Conservation (phyloP, 345 rosid species). For the Salix purpurea region DNA sequence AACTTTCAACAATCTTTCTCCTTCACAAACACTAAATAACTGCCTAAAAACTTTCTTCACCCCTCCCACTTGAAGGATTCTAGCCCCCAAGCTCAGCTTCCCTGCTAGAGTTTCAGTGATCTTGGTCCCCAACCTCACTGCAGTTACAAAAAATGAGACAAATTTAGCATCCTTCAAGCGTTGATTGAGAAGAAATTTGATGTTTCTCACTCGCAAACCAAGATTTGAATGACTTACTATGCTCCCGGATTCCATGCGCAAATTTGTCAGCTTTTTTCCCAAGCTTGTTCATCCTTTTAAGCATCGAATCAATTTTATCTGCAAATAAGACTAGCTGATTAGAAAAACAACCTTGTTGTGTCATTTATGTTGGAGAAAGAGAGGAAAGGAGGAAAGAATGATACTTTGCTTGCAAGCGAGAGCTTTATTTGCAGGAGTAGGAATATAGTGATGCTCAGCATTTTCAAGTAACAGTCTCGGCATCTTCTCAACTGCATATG, state of each 20-base stretch:
- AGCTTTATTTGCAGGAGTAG: slow-evolving; percentile 31
- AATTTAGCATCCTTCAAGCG: neutral
- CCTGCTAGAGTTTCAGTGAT: slow-evolving; percentile 43
- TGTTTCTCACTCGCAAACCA: neutral
- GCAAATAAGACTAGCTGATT: neutral
- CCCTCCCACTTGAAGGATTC: slow-evolving; percentile 42
- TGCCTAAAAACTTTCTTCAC: slow-evolving; percentile 39
- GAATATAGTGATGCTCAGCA: slow-evolving; percentile 24
- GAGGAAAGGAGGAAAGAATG: neutral
- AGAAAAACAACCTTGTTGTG: neutral
- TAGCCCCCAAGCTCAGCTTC: slow-evolving; percentile 44
- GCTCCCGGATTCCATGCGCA: slow-evolving; percentile 49
- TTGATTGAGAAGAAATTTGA: neutral
- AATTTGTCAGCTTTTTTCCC: slow-evolving; percentile 48
- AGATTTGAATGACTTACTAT: slow-evolving; percentile 23
- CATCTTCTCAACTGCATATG: slow-evolving; percentile 26
- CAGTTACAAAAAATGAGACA: neutral
- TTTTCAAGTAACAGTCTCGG: slow-evolving; percentile 33
- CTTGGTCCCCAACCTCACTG: slow-evolving; percentile 40
- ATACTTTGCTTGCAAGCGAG: slow-evolving; percentile 37
- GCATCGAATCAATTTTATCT: slow-evolving; percentile 23
- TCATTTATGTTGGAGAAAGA: neutral
- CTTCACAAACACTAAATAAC: slow-evolving; percentile 33
- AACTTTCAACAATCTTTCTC: slow-evolving; percentile 41
- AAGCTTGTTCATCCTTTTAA: slow-evolving; percentile 38